Evolutionary conservation across 305 asterid genomes (phyloP).

Genomic region (Fraxinus paxiana): DNA sequence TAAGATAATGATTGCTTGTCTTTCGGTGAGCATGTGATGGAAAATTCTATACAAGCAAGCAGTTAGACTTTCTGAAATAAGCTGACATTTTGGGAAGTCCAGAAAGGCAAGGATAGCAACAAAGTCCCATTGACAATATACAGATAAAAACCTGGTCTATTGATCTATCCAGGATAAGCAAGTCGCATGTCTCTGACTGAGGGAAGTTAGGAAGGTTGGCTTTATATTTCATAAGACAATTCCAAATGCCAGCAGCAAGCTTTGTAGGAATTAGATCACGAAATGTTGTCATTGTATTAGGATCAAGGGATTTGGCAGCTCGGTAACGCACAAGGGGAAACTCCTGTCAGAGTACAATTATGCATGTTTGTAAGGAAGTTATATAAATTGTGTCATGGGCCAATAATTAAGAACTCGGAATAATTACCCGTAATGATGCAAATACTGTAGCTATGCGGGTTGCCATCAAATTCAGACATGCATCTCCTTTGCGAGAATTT

Average conservation of each 20-base stretch:
- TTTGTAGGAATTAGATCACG: slow-evolving; percentile 95
- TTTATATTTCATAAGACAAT: slow-evolving; percentile 82
- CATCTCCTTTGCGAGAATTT: slow-evolving; percentile 68
- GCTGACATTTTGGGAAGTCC: not conserved
- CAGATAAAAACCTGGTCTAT: slow-evolving; percentile 72
- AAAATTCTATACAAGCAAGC: not conserved
- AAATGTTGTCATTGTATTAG: slow-evolving; percentile 84
- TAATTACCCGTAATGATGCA: slow-evolving; percentile 80
- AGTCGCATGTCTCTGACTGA: slow-evolving; percentile 92
- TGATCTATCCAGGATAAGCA: slow-evolving; percentile 94
- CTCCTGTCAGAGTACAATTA: slow-evolving; percentile 60
- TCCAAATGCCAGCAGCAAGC: slow-evolving; percentile 96
- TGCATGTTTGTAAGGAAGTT: slow-evolving; percentile 2
- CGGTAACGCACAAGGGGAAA: slow-evolving; percentile 91
- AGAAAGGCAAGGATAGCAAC: not conserved
- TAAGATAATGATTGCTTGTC: not conserved
- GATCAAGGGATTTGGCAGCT: slow-evolving; percentile 91
- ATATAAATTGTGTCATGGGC: slow-evolving; percentile 7
- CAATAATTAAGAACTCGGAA: slow-evolving; percentile 5
- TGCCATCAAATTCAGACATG: slow-evolving; percentile 83
- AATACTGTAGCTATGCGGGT: slow-evolving; percentile 90
- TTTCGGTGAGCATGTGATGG: not conserved
- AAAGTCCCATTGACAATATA: not conserved
- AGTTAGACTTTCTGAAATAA: not conserved
- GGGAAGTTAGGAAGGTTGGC: slow-evolving; percentile 75